Conservation (phyloP, 1,139 yeast species). For the Hansenula lynferdii region DNA sequence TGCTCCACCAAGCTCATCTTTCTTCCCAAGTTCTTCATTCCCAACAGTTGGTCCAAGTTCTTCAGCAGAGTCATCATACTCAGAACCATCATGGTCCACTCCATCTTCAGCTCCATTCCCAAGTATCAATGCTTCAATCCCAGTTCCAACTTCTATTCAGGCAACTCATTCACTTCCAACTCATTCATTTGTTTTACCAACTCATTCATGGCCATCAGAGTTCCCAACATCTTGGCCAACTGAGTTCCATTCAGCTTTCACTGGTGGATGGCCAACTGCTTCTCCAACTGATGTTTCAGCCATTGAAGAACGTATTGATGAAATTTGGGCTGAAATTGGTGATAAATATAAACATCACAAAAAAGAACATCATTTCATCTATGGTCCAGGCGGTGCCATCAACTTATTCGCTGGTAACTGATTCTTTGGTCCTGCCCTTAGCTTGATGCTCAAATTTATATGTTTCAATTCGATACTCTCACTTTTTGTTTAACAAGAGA, state of each 20-base stretch:
- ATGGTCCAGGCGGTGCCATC: no score
- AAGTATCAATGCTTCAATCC: neutral
- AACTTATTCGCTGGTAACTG: no score
- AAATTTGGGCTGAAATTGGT: neutral
- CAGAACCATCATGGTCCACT: neutral
- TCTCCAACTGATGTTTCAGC: neutral
- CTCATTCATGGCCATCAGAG: neutral
- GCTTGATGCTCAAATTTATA: no score
- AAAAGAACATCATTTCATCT: no score
- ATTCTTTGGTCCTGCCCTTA: no score
- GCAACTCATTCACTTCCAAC: neutral
- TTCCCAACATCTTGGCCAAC: constrained; percentile 2
- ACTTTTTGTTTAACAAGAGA: no score
- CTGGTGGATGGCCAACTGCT: constrained; percentile 1
- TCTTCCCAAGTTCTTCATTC: neutral
- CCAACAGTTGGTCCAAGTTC: no score
- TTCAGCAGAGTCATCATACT: neutral
- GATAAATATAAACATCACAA: no score
- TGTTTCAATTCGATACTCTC: no score
- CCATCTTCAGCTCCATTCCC: neutral
- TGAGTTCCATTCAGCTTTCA: neutral
- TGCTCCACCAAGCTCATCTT: no score
- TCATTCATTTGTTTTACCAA: neutral
- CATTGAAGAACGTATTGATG: neutral
- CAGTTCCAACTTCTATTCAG: neutral